Evolutionary conservation across 768 basidiomycete species (phyloP).

Genomic region (Phlegmacium glaucopus): DNA sequence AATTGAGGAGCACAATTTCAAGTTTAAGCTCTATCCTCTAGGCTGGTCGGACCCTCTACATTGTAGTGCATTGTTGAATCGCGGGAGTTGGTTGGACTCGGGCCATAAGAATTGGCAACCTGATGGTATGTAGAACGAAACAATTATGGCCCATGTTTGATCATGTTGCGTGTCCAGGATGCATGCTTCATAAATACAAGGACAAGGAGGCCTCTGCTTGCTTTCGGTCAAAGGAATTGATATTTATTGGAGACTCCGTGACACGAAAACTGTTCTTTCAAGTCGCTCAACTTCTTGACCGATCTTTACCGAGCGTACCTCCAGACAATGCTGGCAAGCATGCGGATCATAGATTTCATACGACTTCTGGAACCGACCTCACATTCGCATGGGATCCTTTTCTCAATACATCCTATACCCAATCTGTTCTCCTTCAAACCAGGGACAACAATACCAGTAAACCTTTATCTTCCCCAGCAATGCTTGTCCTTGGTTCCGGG

Average conservation of each 20-base stretch:
- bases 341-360: conserved; percentile 50
- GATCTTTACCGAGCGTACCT: conserved; percentile 47
- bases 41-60: conserved; percentile 72
- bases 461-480: conserved; percentile 38
- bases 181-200: conserved; percentile 71
- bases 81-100: conserved; percentile 77
- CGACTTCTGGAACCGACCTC: conserved; percentile 44
- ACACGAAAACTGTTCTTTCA: conserved; percentile 80
- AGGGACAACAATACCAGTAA: neutral
- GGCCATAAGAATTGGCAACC: conserved; percentile 81
- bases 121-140: conserved; percentile 49
- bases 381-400: conserved; percentile 86
- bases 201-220: conserved; percentile 52
- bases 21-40: conserved; percentile 23
- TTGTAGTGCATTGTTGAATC: conserved; percentile 66
- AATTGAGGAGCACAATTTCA: neutral
- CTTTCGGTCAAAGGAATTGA: conserved; percentile 52
- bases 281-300: conserved; percentile 58
- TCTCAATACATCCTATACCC: conserved; percentile 63
- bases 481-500: conserved; percentile 83
- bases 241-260: conserved; percentile 86
- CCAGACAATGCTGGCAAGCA: conserved; percentile 65
- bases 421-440: conserved; percentile 35
- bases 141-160: neutral
- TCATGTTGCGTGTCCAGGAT: conserved; percentile 46